Percentiles rank a stretch among this genome's conserved stretches.
Conservation (phyloP, 129 eudicot species). For the Ambrosia artemisiifolia region DNA sequence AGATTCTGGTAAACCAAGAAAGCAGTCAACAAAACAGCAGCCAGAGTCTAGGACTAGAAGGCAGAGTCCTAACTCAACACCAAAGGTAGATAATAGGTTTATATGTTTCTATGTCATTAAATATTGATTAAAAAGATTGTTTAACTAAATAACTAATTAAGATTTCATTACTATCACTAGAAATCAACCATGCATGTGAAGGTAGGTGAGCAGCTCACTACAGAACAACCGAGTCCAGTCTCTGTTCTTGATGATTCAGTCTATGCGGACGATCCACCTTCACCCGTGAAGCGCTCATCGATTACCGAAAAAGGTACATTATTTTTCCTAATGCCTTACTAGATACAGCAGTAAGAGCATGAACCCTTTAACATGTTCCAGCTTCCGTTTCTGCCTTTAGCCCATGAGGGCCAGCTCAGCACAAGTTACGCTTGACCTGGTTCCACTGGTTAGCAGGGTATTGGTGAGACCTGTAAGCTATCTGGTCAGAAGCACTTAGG, state of each 20-base stretch:
- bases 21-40: slow-evolving; percentile 45
- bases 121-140: neutral
- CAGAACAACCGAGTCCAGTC: slow-evolving; percentile 77
- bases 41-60: slow-evolving; percentile 49
- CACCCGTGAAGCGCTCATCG: slow-evolving; percentile 45
- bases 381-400: no score
- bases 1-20: slow-evolving; percentile 58
- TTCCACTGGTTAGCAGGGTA: neutral
- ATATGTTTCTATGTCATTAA: neutral
- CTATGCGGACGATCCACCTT: slow-evolving; percentile 50
- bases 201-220: slow-evolving; percentile 38
- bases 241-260: slow-evolving; percentile 74
- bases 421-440: neutral
- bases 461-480: neutral
- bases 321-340: neutral
- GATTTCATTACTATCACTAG: slow-evolving; percentile 31
- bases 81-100: slow-evolving; percentile 38
- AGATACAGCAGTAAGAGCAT: neutral
- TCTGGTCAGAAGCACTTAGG: no score
- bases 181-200: slow-evolving; percentile 30
- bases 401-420: neutral
- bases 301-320: slow-evolving; percentile 47
- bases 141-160: slow-evolving; percentile 4
- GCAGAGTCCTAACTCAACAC: slow-evolving; percentile 28
- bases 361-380: no score